Evolutionary conservation across 768 basidiomycete genomes (phyloP).

Genomic region (Auricularia sp.): DNA sequence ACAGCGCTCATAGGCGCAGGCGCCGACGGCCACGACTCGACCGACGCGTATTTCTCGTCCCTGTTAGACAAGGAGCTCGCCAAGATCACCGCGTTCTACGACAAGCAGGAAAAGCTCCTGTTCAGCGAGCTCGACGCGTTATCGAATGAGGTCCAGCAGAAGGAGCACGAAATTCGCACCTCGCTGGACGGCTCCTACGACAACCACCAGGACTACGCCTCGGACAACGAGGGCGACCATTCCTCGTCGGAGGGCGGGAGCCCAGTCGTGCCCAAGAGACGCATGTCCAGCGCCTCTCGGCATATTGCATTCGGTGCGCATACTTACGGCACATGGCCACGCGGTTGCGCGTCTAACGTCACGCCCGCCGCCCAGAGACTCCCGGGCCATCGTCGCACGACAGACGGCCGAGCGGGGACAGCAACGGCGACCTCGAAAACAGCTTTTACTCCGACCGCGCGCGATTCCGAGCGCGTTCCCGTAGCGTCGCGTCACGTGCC

Average conservation of each 20-base stretch:
- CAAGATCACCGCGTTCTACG: conserved; percentile 77
- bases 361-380: neutral
- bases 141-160: conserved; percentile 43
- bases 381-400: neutral
- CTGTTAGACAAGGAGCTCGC: conserved; percentile 72
- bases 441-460: neutral
- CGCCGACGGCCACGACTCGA: conserved; percentile 22
- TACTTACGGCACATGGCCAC: neutral
- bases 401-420: neutral
- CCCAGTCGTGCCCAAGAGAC: neutral
- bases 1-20: conserved; percentile 40
- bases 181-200: conserved; percentile 28
- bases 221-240: conserved; percentile 43
- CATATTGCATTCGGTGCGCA: neutral
- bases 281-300: neutral
- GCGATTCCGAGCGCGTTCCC: neutral
- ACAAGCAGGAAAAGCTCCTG: conserved; percentile 63
- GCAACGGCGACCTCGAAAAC: neutral
- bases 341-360: neutral
- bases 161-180: conserved; percentile 48
- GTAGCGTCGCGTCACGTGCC: neutral
- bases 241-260: neutral
- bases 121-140: conserved; percentile 46
- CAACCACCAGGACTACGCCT: conserved; percentile 40
- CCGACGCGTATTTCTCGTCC: conserved; percentile 55